These are phyloP conservation scores for Pichia sp. DNA, from an alignment of 1,139 yeast species.

Conservation along the genomic window DNA sequence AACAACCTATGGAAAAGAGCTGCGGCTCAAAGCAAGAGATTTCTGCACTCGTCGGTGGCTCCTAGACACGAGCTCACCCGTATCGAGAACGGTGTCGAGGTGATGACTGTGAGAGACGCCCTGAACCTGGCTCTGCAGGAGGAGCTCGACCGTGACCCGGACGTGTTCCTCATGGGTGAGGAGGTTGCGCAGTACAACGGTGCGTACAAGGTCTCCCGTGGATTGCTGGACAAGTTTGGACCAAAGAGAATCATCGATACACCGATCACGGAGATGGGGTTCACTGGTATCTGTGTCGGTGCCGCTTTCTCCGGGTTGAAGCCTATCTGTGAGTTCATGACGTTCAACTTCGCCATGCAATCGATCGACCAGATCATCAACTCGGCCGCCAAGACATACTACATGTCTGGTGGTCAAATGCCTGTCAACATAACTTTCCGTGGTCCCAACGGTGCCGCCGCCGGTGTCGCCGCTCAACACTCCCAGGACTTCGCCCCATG, in stretches of 20 bases:
- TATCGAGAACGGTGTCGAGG: slow-evolving; percentile 31
- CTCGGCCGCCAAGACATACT: slow-evolving; percentile 97
- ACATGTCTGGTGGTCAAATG: slow-evolving; percentile 99
- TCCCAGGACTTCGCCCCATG: slow-evolving; percentile 97
- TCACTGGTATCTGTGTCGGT: slow-evolving; percentile 96
- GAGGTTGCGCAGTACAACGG: slow-evolving; percentile 99
- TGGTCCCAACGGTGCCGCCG: slow-evolving; percentile 99
- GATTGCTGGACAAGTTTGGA: slow-evolving; percentile 93
- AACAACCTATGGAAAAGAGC: neutral
- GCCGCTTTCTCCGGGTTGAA: slow-evolving; percentile 95
- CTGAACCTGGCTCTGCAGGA: slow-evolving; percentile 92
- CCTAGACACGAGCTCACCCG: slow-evolving; percentile 16
- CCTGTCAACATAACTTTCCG: slow-evolving; percentile 96
- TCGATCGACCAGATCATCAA: slow-evolving; percentile 96
- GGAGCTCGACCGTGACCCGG: slow-evolving; percentile 94
- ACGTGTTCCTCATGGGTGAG: slow-evolving; percentile 95
- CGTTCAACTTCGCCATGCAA: slow-evolving; percentile 99
- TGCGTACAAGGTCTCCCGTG: slow-evolving; percentile 96
- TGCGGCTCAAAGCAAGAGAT: slow-evolving; percentile 5
- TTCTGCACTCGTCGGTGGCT: slow-evolving; percentile 6
- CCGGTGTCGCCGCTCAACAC: slow-evolving; percentile 99
- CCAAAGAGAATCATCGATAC: slow-evolving; percentile 96
- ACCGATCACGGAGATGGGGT: slow-evolving; percentile 99
- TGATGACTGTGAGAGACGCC: slow-evolving; percentile 95
- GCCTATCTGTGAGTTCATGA: slow-evolving; percentile 98